Base-by-base conservation (phyloP, 768 basidiomycete species). In the Strobilomyces echinocephalus region DNA sequence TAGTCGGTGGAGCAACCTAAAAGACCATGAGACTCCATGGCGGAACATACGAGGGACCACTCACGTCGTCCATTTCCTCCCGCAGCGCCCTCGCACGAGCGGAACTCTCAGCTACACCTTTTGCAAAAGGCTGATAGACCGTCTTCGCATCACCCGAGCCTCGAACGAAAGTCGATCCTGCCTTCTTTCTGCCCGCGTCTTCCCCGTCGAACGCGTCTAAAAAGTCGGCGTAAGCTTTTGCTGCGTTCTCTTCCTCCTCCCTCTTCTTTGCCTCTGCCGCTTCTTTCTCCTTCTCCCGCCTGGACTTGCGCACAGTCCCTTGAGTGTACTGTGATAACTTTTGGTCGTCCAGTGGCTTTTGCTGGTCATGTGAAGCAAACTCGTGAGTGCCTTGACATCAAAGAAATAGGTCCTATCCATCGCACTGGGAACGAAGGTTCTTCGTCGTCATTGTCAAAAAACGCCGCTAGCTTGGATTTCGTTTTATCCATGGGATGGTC, bases 201-300 rank as follows among this genome's bases (percentile, higher is more conserved):
- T 87, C 87, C 8, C 85, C 85, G 44, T 93, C 89, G 63, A 93
- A 94, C 20, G 84, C 83, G 57, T 90, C 85, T 60, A 93, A 65
- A 68, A 91, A 95, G 60, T 94, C 92, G 24, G 85, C 85, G 63
- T 88, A 88, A 3, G 87, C 88, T 61, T 80, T 84, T 5, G 83
- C 88, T 40, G 88, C 88, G 59, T 79, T 77, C 47, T 84, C 84
- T 64, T 91, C 90, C 63, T 92, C 91, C 65, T 91, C 88, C 57
- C 78, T 81, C 62, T 85, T 85, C 72, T 93, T 97, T 36, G 85
- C 87, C 64, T 95, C 93, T 34, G 91, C 95, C 46, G 87, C 87
- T 63, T 97, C 95, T 64, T 85, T 85, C 67, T 98, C 97, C 63
- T 88, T 88, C 72, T 98, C 95, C 59, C 89, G 79, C 54, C 87